phyloP scores from a whole-genome alignment of 345 rosid species.

The Orychophragmus violaceus region DNA sequence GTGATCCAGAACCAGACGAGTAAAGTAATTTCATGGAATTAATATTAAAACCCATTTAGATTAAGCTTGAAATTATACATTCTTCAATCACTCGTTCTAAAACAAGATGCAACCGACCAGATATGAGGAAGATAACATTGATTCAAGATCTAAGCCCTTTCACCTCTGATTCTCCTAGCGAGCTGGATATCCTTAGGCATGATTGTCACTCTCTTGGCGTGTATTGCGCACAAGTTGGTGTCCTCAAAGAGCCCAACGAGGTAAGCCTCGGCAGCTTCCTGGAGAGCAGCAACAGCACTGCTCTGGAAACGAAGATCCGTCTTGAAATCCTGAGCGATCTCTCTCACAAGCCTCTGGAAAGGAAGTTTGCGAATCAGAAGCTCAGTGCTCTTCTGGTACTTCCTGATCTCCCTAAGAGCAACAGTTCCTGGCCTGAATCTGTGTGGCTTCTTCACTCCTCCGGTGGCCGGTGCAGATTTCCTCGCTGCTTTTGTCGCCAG shows the following conservation, averaged over 20 bases:
- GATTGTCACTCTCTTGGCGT: conserved; percentile 58
- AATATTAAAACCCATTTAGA: no score
- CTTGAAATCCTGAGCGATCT: conserved; percentile 63
- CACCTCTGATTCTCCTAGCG: conserved; percentile 57
- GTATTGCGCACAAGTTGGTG: conserved; percentile 56
- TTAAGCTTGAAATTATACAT: conserved; percentile 2
- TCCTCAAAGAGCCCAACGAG: conserved; percentile 56
- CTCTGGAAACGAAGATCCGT: conserved; percentile 61
- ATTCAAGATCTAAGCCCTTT: conserved; percentile 34
- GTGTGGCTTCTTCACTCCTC: conserved; percentile 71
- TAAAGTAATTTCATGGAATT: no score
- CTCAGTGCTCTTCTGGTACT: conserved; percentile 65
- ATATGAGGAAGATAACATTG: background rate
- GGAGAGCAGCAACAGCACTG: conserved; percentile 55
- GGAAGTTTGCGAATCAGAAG: conserved; percentile 53
- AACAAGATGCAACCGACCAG: background rate
- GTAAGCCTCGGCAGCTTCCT: conserved; percentile 58
- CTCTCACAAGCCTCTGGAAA: conserved; percentile 51
- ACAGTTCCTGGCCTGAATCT: conserved; percentile 64
- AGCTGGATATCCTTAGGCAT: conserved; percentile 64
- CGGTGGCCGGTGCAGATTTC: conserved; percentile 59
- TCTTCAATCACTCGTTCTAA: background rate
- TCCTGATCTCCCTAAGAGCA: conserved; percentile 50
- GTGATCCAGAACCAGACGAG: no score
- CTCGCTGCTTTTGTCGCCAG: conserved; percentile 59